Evolutionary conservation across 371 early-diverging fungal genomes (phyloP).

Genomic region (Apophysomyces ossiformis): DNA sequence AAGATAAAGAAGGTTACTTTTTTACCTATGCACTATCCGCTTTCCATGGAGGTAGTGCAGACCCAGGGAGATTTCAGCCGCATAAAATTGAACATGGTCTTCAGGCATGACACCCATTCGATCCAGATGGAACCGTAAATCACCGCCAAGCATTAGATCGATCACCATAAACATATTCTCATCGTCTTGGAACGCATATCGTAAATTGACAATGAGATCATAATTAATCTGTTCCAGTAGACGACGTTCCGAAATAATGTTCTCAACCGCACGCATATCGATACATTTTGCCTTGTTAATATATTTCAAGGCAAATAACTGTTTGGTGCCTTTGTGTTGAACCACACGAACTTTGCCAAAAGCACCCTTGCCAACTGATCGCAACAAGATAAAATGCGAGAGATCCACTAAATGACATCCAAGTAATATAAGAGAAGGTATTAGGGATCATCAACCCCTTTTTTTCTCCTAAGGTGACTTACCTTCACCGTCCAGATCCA

Average conservation of each 20-base stretch:
- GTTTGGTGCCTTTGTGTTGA: conserved; percentile 71
- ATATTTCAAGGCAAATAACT: conserved; percentile 64
- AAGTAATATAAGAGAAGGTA: too few species aligned
- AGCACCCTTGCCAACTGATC: conserved; percentile 71
- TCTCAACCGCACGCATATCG: conserved; percentile 55
- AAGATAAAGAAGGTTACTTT: too few species aligned
- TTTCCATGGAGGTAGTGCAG: conserved; percentile 70
- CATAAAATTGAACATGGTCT: conserved; percentile 75
- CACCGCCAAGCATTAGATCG: conserved; percentile 87
- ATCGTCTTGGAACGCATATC: conserved; percentile 83
- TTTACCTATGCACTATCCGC: conserved; percentile 64
- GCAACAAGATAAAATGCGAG: conserved; percentile 50
- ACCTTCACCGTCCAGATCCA: conserved; percentile 40
- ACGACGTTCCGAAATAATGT: conserved; percentile 60
- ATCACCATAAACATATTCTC: conserved; percentile 80
- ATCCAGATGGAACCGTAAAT: conserved; percentile 81
- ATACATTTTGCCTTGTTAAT: conserved; percentile 61
- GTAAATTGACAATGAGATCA: conserved; percentile 67
- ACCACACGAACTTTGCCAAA: conserved; percentile 86
- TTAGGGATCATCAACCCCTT: neutral
- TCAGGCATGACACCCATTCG: conserved; percentile 66
- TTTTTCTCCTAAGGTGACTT: neutral
- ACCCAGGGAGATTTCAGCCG: conserved; percentile 75
- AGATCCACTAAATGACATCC: conserved; percentile 8
- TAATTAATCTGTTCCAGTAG: conserved; percentile 54